Evolutionary conservation across 768 basidiomycete genomes (phyloP).

Genomic region (Tephrocybe sp.): DNA sequence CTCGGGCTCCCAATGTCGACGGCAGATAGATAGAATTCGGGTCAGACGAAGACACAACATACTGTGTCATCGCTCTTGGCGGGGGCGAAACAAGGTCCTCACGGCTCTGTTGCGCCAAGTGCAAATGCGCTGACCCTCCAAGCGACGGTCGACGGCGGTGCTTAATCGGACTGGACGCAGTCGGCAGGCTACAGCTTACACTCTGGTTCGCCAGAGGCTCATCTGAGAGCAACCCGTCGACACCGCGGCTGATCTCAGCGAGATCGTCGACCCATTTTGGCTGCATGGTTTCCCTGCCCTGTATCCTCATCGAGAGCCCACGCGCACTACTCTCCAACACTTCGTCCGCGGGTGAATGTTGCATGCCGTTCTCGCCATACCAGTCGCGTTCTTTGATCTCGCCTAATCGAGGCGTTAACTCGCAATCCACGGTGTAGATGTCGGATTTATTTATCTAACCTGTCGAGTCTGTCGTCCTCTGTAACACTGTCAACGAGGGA

Average conservation of each 20-base stretch:
- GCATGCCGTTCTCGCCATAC: slow-evolving; percentile 68
- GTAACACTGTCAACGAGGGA: slow-evolving; percentile 44
- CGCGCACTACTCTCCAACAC: slow-evolving; percentile 48
- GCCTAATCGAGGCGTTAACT: slow-evolving; percentile 33
- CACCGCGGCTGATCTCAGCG: slow-evolving; percentile 59
- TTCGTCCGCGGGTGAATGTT: slow-evolving; percentile 52
- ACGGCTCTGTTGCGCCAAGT: slow-evolving; percentile 50
- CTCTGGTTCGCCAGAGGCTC: slow-evolving; percentile 15
- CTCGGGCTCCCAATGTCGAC: slow-evolving; percentile 66
- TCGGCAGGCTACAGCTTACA: slow-evolving; percentile 47
- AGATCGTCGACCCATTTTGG: slow-evolving; percentile 67
- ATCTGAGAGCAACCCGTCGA: slow-evolving; percentile 55
- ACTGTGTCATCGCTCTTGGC: slow-evolving; percentile 75
- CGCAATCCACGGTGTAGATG: background rate
- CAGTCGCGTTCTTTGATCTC: slow-evolving; percentile 69
- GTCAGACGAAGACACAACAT: slow-evolving; percentile 56
- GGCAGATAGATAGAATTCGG: slow-evolving; percentile 57
- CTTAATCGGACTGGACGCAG: slow-evolving; percentile 15
- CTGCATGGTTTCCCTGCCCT: slow-evolving; percentile 36
- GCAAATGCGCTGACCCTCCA: slow-evolving; percentile 38
- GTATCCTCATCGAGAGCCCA: slow-evolving; percentile 51
- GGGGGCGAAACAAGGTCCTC: slow-evolving; percentile 61
- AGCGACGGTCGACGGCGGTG: slow-evolving; percentile 44
- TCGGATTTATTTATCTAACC: slow-evolving; percentile 35
- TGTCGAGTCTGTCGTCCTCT: slow-evolving; percentile 78